Evolutionary conservation across 805 yeast species (phyloP).

Genomic region (Scheffersomyces lignosus): DNA sequence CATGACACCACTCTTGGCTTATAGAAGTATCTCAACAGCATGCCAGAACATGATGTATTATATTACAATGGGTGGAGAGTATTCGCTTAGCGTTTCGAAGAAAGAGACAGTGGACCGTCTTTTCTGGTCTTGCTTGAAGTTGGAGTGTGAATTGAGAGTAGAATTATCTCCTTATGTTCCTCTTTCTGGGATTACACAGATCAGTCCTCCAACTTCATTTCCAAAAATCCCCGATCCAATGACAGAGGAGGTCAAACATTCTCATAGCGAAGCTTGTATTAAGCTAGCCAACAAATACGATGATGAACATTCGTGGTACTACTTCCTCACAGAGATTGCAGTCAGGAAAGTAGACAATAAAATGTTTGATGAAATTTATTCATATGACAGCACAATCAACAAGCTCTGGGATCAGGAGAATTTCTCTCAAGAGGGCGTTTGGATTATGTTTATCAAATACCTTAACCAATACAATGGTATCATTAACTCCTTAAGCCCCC

Average conservation of each 20-base stretch:
- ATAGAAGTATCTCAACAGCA: conserved; percentile 23
- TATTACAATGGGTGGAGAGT: conserved; percentile 16
- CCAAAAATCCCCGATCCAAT: conserved; percentile 30
- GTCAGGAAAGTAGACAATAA: conserved; percentile 39
- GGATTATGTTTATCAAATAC: conserved; percentile 31
- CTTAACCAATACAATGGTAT: conserved; percentile 39
- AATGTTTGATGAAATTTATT: conserved; percentile 33
- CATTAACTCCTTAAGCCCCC: conserved; percentile 35
- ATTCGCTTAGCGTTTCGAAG: conserved; percentile 4
- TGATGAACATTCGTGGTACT: conserved; percentile 37
- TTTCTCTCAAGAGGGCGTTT: conserved; percentile 20
- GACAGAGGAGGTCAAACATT: conserved; percentile 9
- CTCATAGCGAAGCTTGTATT: conserved; percentile 23
- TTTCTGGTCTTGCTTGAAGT: conserved; percentile 38
- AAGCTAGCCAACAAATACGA: conserved; percentile 22
- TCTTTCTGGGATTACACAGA: conserved; percentile 29
- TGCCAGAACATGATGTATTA: conserved; percentile 31
- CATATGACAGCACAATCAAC: conserved; percentile 9
- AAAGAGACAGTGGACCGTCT: conserved; percentile 26
- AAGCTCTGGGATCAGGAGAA: conserved; percentile 24
- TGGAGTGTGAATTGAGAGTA: conserved; percentile 35
- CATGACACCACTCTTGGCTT: conserved; percentile 28
- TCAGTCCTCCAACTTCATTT: conserved; percentile 31
- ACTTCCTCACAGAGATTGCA: conserved; percentile 39
- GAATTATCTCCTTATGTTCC: conserved; percentile 37